Conservation (phyloP, 192 early-diverging fungal species). For the Backusella liffmaniae region DNA sequence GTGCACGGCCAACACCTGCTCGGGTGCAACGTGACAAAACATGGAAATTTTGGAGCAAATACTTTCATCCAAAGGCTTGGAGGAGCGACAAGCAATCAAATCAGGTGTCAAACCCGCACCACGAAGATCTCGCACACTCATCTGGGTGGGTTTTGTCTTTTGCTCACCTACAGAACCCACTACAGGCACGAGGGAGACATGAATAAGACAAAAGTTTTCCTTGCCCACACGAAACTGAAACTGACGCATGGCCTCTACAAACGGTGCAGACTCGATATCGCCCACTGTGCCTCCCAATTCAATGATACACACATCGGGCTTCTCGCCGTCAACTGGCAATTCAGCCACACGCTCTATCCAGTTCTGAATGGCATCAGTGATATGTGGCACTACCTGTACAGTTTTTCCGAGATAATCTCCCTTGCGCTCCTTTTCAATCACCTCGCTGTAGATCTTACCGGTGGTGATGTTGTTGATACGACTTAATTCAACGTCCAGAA, state of each 20-base stretch:
- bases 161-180: conserved; percentile 98
- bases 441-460: conserved; percentile 95
- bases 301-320: conserved; percentile 96
- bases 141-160: conserved; percentile 99
- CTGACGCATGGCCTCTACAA: conserved; percentile 99
- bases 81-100: conserved; percentile 93
- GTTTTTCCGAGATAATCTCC: conserved; percentile 99
- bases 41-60: conserved; percentile 93
- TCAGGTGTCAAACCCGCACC: conserved; percentile 95
- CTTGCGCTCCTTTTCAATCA: conserved; percentile 91
- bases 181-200: conserved; percentile 96
- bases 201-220: conserved; percentile 97
- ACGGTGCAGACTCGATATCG: conserved; percentile 98
- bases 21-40: conserved; percentile 96
- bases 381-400: conserved; percentile 98
- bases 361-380: conserved; percentile 96
- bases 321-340: conserved; percentile 81
- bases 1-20: conserved; percentile 92
- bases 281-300: conserved; percentile 98
- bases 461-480: conserved; percentile 99
- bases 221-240: conserved; percentile 99
- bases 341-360: conserved; percentile 95
- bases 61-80: conserved; percentile 77
- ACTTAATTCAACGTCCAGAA: conserved; percentile 89
- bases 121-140: conserved; percentile 91